phyloP scores from a whole-genome alignment of 169 alveolate species.

The Eimeria zaria region DNA sequence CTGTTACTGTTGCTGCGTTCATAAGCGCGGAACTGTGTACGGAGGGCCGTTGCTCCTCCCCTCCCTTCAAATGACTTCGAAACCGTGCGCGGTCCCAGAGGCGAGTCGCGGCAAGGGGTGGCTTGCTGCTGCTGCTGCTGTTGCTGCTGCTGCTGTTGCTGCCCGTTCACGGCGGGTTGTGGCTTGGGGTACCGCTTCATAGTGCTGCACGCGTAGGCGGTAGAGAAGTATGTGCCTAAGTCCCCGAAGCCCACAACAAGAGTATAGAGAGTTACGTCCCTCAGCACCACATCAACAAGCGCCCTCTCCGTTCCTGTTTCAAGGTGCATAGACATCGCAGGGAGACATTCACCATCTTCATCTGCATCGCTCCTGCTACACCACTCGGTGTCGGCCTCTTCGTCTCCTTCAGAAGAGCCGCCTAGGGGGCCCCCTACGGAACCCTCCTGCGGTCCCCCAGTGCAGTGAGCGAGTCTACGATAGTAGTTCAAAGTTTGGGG shows the following conservation, averaged over 20 bases:
- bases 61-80: constrained; percentile 6
- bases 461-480: constrained; percentile 84
- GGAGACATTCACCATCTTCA: background rate
- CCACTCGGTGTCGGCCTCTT: background rate
- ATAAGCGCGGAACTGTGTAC: background rate
- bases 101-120: constrained; percentile 1
- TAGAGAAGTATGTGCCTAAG: constrained; percentile 66
- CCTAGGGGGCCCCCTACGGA: background rate
- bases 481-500: constrained; percentile 63
- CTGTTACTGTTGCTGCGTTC: background rate
- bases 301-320: constrained; percentile 19
- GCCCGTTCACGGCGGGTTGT: constrained; percentile 17
- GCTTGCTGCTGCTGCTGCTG: constrained; percentile 52
- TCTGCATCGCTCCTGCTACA: constrained; percentile 5
- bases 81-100: constrained; percentile 3
- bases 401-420: background rate
- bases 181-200: constrained; percentile 79
- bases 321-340: constrained; percentile 69
- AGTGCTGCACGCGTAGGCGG: constrained; percentile 77
- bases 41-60: background rate
- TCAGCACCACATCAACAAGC: constrained; percentile 83
- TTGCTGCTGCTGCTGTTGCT: constrained; percentile 51
- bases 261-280: constrained; percentile 87
- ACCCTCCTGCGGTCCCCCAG: background rate
- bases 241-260: constrained; percentile 86